Percentiles rank a stretch among this genome's conserved stretches.
phyloP scores from a whole-genome alignment of 495 filamentous ascomycete species.

The Physcia stellaris region DNA sequence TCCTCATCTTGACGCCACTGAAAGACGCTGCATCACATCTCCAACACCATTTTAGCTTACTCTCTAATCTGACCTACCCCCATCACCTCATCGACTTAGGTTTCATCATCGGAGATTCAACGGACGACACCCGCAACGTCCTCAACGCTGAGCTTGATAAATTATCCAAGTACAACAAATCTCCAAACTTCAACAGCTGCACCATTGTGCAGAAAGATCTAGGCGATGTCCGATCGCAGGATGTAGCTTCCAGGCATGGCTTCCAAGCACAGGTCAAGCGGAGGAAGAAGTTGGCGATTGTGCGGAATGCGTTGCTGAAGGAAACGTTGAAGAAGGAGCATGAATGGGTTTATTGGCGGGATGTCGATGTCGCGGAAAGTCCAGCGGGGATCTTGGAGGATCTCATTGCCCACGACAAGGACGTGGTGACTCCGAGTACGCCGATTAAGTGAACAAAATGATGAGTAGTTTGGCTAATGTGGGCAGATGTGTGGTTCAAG shows the following conservation, averaged over 20 bases:
- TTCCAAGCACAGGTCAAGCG: constrained; percentile 63
- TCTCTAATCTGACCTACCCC: constrained; percentile 62
- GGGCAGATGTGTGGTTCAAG: constrained; percentile 75
- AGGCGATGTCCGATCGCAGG: constrained; percentile 42
- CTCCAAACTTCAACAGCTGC: constrained; percentile 50
- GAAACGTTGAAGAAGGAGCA: constrained; percentile 62
- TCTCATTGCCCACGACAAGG: constrained; percentile 62
- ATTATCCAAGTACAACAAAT: constrained; percentile 50
- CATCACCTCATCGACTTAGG: constrained; percentile 69
- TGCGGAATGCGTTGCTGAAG: constrained; percentile 61
- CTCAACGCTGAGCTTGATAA: constrained; percentile 54
- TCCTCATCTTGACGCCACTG: constrained; percentile 62
- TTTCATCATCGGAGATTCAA: constrained; percentile 65
- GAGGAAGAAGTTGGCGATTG: constrained; percentile 59
- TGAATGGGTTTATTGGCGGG: constrained; percentile 79
- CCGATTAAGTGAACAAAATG: neutral
- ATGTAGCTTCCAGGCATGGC: constrained; percentile 54
- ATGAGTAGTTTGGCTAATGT: neutral
- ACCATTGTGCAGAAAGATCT: constrained; percentile 65
- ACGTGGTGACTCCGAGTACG: constrained; percentile 72
- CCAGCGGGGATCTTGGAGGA: constrained; percentile 62
- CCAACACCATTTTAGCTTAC: constrained; percentile 59
- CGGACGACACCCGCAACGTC: constrained; percentile 57
- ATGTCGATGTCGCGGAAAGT: constrained; percentile 70
- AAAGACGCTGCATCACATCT: constrained; percentile 59